phyloP scores from a whole-genome alignment of 1,139 yeast genomes.

The Hyphopichia buzzinii region DNA sequence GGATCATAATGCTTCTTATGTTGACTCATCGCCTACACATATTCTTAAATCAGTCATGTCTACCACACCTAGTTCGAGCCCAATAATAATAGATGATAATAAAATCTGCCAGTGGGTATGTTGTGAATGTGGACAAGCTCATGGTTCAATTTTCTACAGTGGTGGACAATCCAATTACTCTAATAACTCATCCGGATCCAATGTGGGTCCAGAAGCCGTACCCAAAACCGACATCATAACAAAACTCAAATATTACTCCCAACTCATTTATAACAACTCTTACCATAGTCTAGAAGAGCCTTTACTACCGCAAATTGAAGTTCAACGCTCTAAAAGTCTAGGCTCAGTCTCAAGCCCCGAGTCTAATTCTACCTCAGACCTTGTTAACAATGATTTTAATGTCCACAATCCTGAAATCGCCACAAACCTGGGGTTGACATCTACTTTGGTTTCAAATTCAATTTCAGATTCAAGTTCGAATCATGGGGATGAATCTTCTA shows the following conservation, averaged over 20 bases:
- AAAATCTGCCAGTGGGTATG: conserved; percentile 54
- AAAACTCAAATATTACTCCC: conserved; percentile 29
- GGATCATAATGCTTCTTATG: no score
- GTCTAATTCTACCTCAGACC: no score
- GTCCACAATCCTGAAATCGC: no score
- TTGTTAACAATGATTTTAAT: no score
- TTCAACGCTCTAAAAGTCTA: no score
- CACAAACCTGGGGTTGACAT: no score
- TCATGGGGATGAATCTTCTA: no score
- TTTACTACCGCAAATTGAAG: not conserved
- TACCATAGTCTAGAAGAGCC: conserved; percentile 5
- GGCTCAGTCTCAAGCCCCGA: no score
- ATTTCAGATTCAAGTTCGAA: not conserved
- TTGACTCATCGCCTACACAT: no score
- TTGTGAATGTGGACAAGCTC: conserved; percentile 51
- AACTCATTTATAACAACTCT: conserved; percentile 23
- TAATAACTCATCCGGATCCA: not conserved
- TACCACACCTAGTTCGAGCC: not conserved
- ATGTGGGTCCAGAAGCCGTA: not conserved
- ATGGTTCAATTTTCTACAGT: conserved; percentile 39
- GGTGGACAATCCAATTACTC: conserved; percentile 12
- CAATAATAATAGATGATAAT: conserved; percentile 17
- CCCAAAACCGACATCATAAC: conserved; percentile 8
- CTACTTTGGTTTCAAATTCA: not conserved
- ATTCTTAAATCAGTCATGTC: conserved; percentile 1